Base-by-base conservation (phyloP, 177 flowering plant species). In the Vitis hybrid region DNA sequence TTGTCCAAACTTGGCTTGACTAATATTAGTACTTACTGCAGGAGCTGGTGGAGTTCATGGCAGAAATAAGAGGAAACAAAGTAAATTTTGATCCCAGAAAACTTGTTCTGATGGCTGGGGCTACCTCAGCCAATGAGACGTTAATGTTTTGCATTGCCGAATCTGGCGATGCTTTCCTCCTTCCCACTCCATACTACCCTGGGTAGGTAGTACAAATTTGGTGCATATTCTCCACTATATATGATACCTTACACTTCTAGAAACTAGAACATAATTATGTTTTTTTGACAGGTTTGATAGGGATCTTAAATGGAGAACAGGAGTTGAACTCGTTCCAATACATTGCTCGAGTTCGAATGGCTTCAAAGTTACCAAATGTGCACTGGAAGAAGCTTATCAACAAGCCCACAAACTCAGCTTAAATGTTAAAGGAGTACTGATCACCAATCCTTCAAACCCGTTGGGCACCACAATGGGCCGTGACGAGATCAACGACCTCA, bases 401-500 rank as follows among this genome's bases (percentile, higher is more conserved):
- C 70, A 19, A 65, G 89, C 91, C 9, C 72, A 66, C 15, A 70
- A 69, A 19, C 81, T 64, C 1, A 76, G 74, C 65, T 70, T 84
- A 18, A 76, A 68, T 3, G 87, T 87, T 9, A 85, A 81, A 67
- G 91, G 85, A 9, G 78, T 84, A 2, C 55, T 87, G 7, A 68
- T 85, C n/a, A 87, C 91, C 0, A 87, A 82, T 53, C 86, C 86
- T 16, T 86, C 92, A 15, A 88, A 88, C 65, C 92, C 92, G 4
- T 67, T 88, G 8, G 92, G 90, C 65, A 85, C 85, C 2, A 76
- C 92, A 5, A 45, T 80, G 64, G 77, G 68, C 18, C 58, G 61
- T 4, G 67, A 77, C 0, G 92, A 87, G 72, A 82, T 88, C 31
- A 68, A 79, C 69, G 71, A 9, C 16, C 77, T 88, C 33, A 65